Evolutionary conservation across 257 asterid species (phyloP), one percentile per base, ranked within the genome.

Genomic region (Capsicum rhomboideum): DNA sequence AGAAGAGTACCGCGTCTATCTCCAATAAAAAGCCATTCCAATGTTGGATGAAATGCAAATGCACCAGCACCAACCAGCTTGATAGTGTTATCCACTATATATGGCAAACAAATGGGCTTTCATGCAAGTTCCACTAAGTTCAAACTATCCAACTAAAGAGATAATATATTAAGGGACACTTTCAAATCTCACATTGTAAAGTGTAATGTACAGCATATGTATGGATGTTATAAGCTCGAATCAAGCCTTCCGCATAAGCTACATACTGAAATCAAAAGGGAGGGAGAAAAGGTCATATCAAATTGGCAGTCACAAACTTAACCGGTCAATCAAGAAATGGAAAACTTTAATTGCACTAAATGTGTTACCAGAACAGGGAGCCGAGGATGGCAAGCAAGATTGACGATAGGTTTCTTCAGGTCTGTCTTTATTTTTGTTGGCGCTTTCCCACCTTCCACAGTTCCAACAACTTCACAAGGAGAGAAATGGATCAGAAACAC

Each of bases 371-470:
- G 83, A 86, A 90, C 98, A 77, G 98, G 99, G 78, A 95, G 98
- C 82, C 99, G 99, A 84, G 99, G 99, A 90, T 97, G 99, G 89
- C 99, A 97, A 86, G 98, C 98, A 84, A 97, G 97, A 89, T 97
- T 95, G 84, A 95, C 99, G 28, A 95, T 83, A 85, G 99, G 99
- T 89, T 97, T 97, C 98, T 97, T 97, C 88, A 97, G 90, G 93
- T 97, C 99, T 11, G 99, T 92, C 91, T 97, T 97, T 91, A 97
- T 97, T 87, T 97, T 97, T 56, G 98, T 95, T 31, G 99, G 98
- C n/a, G 95, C 95, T 87, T 91, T 97, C 84, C 99, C 99, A 10
- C 99, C 99, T 85, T 93, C 98, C 86, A 97, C 95, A 79, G 99
- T 95, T 86, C 98, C 99, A 87, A 97, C 98, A 88, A 97, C 99